phyloP scores from a whole-genome alignment of 2,329 filamentous ascomycete genomes.

The Esteya vermicola region DNA sequence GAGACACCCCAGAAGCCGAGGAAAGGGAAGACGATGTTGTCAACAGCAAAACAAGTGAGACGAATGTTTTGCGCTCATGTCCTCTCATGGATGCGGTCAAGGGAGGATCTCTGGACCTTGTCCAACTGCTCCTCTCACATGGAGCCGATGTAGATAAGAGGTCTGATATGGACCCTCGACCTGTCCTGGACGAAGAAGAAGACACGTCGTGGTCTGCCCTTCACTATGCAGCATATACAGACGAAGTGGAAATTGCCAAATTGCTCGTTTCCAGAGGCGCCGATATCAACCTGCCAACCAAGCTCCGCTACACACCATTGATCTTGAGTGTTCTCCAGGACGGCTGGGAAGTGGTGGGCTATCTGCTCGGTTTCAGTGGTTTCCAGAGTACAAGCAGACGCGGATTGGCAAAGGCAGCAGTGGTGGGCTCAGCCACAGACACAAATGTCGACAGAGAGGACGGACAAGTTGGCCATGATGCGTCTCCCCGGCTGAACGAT shows the following conservation, averaged over 20 bases:
- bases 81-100: background rate
- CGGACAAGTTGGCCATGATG: background rate
- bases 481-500: background rate
- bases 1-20: background rate
- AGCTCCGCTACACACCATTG: background rate
- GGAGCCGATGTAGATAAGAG: background rate
- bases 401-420: too few species aligned
- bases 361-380: background rate
- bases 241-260: background rate
- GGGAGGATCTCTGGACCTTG: background rate
- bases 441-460: background rate
- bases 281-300: background rate
- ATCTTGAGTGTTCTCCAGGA: background rate
- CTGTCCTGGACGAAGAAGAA: background rate
- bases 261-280: background rate
- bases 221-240: background rate
- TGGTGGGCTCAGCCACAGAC: too few species aligned
- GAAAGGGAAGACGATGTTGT: background rate
- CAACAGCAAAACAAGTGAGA: background rate
- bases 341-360: background rate
- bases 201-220: background rate
- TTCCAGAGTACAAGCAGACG: too few species aligned
- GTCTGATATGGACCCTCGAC: background rate
- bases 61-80: background rate
- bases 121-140: background rate